A percentile compares a stretch with the other conserved stretches of the same genome.
These are phyloP conservation scores for Paratinospora sagittata DNA, from an alignment of 164 flowering plant species.

Conservation along the genomic window DNA sequence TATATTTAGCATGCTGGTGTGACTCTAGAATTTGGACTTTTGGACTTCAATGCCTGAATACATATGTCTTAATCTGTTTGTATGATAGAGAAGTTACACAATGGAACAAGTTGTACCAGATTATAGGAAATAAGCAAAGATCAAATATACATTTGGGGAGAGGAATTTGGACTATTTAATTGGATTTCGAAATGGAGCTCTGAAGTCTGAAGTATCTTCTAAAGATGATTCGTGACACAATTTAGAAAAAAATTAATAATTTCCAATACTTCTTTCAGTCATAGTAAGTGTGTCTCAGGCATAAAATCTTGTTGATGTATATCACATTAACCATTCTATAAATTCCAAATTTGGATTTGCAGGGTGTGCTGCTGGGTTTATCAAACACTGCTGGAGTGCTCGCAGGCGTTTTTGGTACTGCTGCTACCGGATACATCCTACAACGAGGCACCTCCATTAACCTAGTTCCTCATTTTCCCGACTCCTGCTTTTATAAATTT, in stretches of 20 bases:
- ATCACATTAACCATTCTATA: not conserved
- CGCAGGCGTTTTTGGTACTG: conserved; percentile 96
- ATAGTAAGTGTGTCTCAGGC: not conserved
- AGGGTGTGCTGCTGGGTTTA: conserved; percentile 89
- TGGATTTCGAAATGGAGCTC: not conserved
- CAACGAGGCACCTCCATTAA: conserved; percentile 50
- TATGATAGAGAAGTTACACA: not conserved
- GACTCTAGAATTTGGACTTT: not conserved
- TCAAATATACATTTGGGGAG: not conserved
- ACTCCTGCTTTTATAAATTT: not conserved
- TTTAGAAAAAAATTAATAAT: no score
- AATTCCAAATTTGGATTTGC: conserved; percentile 5
- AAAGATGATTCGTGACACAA: no score
- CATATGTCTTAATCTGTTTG: not conserved
- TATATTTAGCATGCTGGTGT: not conserved
- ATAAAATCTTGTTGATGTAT: not conserved
- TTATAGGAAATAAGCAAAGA: no score
- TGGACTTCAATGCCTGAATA: not conserved
- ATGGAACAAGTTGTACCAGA: not conserved
- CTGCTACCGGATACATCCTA: conserved; percentile 94
- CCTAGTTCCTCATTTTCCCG: not conserved
- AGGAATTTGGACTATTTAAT: no score
- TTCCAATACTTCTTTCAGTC: not conserved
- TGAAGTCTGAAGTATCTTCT: not conserved
- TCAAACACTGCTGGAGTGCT: conserved; percentile 98